Evolutionary conservation across 441 rosid genomes (phyloP).

Genomic region (Kokia cookei): DNA sequence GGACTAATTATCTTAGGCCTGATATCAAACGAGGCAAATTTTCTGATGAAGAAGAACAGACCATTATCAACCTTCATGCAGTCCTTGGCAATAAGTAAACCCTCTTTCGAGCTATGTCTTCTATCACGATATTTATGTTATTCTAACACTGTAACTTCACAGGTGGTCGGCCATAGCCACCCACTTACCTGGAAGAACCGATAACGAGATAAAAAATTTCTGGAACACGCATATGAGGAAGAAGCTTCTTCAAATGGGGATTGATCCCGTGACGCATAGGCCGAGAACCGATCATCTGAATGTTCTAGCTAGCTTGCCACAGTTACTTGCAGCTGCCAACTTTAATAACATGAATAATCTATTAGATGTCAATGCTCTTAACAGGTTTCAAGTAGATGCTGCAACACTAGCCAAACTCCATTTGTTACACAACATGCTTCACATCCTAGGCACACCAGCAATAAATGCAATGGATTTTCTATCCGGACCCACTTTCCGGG

Average conservation of each 20-base stretch:
- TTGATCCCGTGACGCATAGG: conserved; percentile 52
- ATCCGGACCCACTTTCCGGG: neutral
- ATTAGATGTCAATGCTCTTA: conserved; percentile 18
- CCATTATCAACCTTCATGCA: conserved; percentile 29
- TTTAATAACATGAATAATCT: conserved; percentile 23
- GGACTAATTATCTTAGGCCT: conserved; percentile 44
- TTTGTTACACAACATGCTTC: conserved; percentile 35
- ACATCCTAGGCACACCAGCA: conserved; percentile 22
- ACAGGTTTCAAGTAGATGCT: conserved; percentile 35
- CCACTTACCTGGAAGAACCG: conserved; percentile 62
- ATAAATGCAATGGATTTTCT: conserved; percentile 13
- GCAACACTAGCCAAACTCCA: conserved; percentile 52
- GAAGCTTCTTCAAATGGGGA: conserved; percentile 60
- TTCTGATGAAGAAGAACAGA: conserved; percentile 30
- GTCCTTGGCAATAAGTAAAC: conserved; percentile 36
- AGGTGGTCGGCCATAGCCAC: conserved; percentile 71
- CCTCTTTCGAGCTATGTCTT: neutral
- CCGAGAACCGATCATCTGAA: conserved; percentile 47
- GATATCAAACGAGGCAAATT: conserved; percentile 43
- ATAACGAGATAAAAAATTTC: conserved; percentile 57
- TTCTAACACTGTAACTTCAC: neutral
- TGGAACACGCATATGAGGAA: conserved; percentile 65
- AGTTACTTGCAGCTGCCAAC: conserved; percentile 32
- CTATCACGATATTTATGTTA: neutral
- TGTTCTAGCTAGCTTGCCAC: conserved; percentile 38